Evolutionary conservation across 2,329 filamentous ascomycete species (phyloP), one percentile per base, ranked within the genome.

Genomic region (Colletotrichum viniferum): DNA sequence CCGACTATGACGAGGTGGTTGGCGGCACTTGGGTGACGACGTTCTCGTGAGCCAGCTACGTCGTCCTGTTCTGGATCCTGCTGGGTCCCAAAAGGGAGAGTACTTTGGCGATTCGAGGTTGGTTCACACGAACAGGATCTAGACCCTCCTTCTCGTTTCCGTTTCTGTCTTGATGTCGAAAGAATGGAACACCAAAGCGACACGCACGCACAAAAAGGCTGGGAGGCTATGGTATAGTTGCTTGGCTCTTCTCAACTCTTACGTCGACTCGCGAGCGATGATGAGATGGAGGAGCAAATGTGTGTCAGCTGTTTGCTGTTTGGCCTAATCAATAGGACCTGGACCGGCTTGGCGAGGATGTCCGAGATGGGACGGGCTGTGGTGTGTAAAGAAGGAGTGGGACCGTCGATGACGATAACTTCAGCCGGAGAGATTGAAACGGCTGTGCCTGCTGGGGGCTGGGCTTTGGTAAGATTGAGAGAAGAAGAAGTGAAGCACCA

Each of bases 321-420:
- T 55, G 30, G 24, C 56, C 74, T 74, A 74, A 30, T 71, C 71
- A 71, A 76, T 71, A 76, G 74, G 55, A 62, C 21, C 67, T 69
- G 56, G 56, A 62, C 28, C 56, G 67, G 26, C 69, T 73, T 73
- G 56, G 73, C 63, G 52, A 52, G 30, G 36, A 60, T 43, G 58
- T n/a, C 61, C 36, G 58, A 36, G 63, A 64, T 34, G 63, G 70
- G 43, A 64, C 48, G 30, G 43, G 73, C 62, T 32, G 32, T 38
- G 43, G 58, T 34, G 34, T 43, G 61, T 43, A 58, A 63, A 24
- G 48, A 76, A 74, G 55, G 74, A 76, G 43, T 66, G 74, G 43
- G 36, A 64, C 34, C 36, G 65, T 60, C 43, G 68, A 24, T 38
- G 56, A 76, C 69, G 64, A 76, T 69, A 48, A 73, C 64, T 76